Conservation (phyloP, 2,329 filamentous ascomycete species). For the Lasiodiplodia sp. region DNA sequence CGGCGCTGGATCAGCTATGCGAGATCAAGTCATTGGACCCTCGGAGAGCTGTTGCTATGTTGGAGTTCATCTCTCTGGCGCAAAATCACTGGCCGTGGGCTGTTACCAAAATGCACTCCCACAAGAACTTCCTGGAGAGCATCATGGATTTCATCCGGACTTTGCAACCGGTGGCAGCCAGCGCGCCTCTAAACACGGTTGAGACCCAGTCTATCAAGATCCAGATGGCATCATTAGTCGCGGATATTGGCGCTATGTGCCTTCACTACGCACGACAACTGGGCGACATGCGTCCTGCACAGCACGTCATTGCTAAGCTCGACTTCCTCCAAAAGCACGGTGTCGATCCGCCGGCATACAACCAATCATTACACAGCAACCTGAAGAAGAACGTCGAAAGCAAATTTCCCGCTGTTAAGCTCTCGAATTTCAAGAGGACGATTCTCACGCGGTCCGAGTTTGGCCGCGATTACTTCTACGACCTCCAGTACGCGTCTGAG, state of each 20-base stretch:
- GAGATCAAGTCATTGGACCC: slow-evolving; percentile 69
- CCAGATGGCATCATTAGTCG: slow-evolving; percentile 77
- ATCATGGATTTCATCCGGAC: slow-evolving; percentile 74
- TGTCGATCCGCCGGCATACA: slow-evolving; percentile 81
- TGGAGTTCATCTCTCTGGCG: slow-evolving; percentile 86
- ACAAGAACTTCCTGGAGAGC: slow-evolving; percentile 74
- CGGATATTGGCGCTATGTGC: slow-evolving; percentile 89
- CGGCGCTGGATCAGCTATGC: slow-evolving; percentile 74
- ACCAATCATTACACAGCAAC: slow-evolving; percentile 83
- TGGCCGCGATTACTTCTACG: slow-evolving; percentile 84
- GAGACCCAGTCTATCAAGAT: slow-evolving; percentile 48
- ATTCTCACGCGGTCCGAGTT: slow-evolving; percentile 69
- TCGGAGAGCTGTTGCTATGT: slow-evolving; percentile 72
- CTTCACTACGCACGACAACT: slow-evolving; percentile 84
- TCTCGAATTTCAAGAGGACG: slow-evolving; percentile 84
- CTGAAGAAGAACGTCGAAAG: slow-evolving; percentile 83
- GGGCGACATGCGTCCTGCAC: slow-evolving; percentile 71
- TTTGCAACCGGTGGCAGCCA: slow-evolving; percentile 62
- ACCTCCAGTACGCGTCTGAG: slow-evolving; percentile 75
- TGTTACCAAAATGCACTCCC: slow-evolving; percentile 78
- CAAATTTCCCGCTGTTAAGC: slow-evolving; percentile 74
- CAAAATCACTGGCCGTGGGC: slow-evolving; percentile 98
- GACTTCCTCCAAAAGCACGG: slow-evolving; percentile 82
- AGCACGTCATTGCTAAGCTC: slow-evolving; percentile 75
- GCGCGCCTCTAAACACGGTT: slow-evolving; percentile 48